A percentile compares a stretch with the other conserved stretches of the same genome.
phyloP scores from a whole-genome alignment of 2,329 filamentous ascomycete species.

The Blastomyces gilchristii region DNA sequence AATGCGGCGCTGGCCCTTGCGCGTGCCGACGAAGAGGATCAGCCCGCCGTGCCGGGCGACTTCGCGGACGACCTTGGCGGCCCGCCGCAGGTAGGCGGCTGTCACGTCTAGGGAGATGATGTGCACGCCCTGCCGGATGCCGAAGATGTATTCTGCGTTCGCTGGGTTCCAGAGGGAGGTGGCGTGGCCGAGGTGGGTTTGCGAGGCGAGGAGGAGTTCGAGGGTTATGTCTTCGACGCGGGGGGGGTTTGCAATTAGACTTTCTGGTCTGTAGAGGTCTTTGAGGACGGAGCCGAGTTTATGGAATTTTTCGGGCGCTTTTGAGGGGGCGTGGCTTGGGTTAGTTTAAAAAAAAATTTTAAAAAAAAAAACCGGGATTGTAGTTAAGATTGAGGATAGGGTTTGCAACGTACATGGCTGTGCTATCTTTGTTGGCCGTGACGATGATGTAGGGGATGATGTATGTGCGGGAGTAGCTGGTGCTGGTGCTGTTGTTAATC shows the following conservation, averaged over 20 bases:
- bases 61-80: constrained; percentile 83
- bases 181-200: constrained; percentile 82
- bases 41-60: constrained; percentile 73
- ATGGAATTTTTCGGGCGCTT: constrained; percentile 18
- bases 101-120: constrained; percentile 88
- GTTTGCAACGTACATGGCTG: background rate
- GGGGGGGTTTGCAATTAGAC: constrained; percentile 57
- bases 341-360: no score
- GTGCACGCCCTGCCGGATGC: constrained; percentile 76
- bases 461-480: background rate
- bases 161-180: constrained; percentile 88
- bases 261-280: constrained; percentile 25
- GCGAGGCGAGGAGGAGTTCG: constrained; percentile 78
- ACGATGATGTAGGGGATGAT: background rate
- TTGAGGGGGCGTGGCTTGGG: background rate
- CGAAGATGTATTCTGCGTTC: constrained; percentile 90
- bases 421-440: background rate
- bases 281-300: constrained; percentile 24
- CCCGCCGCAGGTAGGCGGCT: constrained; percentile 79
- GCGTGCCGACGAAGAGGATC: constrained; percentile 82
- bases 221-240: constrained; percentile 71
- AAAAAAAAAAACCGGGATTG: no score
- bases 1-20: constrained; percentile 66
- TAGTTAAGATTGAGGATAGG: background rate
- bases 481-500: background rate